These are phyloP conservation scores for Phytopythium aichiense DNA, from an alignment of 352 stramenopile species.

Conservation along the genomic window DNA sequence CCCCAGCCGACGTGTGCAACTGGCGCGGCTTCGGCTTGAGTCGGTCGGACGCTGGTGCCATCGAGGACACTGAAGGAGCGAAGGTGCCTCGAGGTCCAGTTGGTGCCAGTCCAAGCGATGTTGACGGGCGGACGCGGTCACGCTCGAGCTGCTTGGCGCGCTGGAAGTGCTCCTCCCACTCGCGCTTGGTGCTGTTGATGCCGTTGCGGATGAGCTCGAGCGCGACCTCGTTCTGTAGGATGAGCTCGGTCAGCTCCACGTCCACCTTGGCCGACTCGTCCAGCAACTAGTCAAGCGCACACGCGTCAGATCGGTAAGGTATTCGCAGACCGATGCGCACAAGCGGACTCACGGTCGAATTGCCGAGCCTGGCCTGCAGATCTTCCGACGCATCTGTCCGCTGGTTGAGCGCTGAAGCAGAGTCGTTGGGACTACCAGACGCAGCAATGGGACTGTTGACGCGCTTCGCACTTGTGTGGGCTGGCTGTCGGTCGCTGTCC, in stretches of 20 bases:
- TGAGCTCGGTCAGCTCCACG: constrained; percentile 77
- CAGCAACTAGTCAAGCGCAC: constrained; percentile 31
- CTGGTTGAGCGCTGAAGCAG: neutral
- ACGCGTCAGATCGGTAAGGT: neutral
- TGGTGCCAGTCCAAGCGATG: constrained; percentile 31
- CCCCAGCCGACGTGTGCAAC: constrained; percentile 54
- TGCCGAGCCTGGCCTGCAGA: neutral
- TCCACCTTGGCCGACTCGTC: constrained; percentile 72
- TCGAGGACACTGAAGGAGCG: neutral
- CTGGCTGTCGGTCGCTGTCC: neutral
- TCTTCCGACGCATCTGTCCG: no score
- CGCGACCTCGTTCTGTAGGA: constrained; percentile 82
- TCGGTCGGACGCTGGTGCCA: neutral
- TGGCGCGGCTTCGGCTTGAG: constrained; percentile 14
- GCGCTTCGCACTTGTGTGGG: neutral
- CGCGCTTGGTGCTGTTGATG: constrained; percentile 78
- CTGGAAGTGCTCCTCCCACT: constrained; percentile 64
- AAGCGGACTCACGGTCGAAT: constrained; percentile 2
- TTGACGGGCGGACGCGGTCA: constrained; percentile 41
- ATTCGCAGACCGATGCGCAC: neutral
- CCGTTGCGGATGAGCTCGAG: constrained; percentile 81
- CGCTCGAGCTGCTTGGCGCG: constrained; percentile 40
- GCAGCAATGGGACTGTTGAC: no score
- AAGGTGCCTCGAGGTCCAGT: neutral
- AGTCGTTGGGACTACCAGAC: neutral